Conservation (phyloP, 345 rosid genomes). For the Arabidopsis arenosa region DNA sequence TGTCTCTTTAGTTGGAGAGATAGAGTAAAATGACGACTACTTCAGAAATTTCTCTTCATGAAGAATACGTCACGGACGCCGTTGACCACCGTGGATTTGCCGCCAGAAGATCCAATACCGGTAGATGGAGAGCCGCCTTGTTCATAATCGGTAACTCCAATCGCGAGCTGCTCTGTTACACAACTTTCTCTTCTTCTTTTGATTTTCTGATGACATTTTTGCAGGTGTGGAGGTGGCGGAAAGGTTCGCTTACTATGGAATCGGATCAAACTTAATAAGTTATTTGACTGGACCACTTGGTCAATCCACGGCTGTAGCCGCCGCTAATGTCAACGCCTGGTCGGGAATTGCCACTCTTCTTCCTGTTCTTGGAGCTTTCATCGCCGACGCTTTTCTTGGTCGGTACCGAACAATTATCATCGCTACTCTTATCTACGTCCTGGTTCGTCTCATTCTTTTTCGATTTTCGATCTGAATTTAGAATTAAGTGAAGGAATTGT, state of each 20-base stretch:
- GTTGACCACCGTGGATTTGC: conserved; percentile 32
- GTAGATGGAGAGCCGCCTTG: conserved; percentile 45
- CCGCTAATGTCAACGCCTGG: conserved; percentile 56
- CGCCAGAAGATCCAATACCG: conserved; percentile 33
- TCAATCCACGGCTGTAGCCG: conserved; percentile 53
- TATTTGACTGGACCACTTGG: conserved; percentile 53
- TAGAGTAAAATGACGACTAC: neutral
- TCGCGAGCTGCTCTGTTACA: neutral
- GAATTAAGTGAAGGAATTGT: neutral
- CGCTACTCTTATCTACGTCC: conserved; percentile 45
- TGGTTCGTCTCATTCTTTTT: conserved; percentile 40
- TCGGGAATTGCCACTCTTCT: conserved; percentile 47
- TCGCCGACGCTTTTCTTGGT: conserved; percentile 56
- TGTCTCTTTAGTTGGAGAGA: neutral
- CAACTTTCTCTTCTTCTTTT: neutral
- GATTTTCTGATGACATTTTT: neutral
- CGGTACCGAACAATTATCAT: conserved; percentile 49
- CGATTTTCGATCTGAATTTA: neutral
- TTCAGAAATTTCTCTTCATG: neutral
- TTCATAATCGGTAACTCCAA: conserved; percentile 38
- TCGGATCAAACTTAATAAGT: conserved; percentile 48
- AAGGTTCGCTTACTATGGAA: conserved; percentile 53
- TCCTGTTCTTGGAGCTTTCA: conserved; percentile 53
- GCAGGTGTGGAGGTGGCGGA: conserved; percentile 53
- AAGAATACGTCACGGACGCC: conserved; percentile 32